A percentile compares a stretch with the other conserved stretches of the same genome.
These are phyloP conservation scores for Laburnicola sp. DNA, from an alignment of 2,329 filamentous ascomycete species.

Conservation along the genomic window DNA sequence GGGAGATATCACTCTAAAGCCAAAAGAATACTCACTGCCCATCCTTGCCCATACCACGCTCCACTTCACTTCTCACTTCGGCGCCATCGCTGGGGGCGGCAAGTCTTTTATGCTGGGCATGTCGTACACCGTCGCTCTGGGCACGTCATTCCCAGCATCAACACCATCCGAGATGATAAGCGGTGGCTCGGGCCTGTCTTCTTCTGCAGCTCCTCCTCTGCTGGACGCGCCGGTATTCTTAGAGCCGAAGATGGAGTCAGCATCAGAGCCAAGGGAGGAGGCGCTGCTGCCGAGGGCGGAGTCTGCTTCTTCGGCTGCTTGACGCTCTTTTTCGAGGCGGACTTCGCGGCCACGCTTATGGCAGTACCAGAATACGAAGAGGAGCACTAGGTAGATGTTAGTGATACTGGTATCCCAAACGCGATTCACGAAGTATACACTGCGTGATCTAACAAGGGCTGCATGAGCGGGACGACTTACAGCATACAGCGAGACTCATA, in stretches of 20 bases:
- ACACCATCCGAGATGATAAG: constrained; percentile 35
- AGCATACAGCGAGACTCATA: constrained; percentile 84
- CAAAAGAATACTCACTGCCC: background rate
- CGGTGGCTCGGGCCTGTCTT: constrained; percentile 25
- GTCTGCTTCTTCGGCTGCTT: constrained; percentile 39
- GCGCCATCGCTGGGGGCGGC: constrained; percentile 35
- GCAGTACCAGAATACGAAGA: constrained; percentile 98
- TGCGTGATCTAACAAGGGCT: background rate
- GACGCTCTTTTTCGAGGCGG: constrained; percentile 67
- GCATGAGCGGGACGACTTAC: constrained; percentile 57
- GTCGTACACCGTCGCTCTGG: constrained; percentile 32
- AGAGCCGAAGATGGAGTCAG: constrained; percentile 35
- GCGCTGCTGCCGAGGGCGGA: constrained; percentile 33
- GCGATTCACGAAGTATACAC: too few relatives aligned
- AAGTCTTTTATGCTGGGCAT: constrained; percentile 43
- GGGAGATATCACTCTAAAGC: constrained; percentile 17
- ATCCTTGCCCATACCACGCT: background rate
- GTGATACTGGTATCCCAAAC: background rate
- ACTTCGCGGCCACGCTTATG: constrained; percentile 91
- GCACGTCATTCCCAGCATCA: constrained; percentile 21
- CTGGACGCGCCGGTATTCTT: constrained; percentile 13
- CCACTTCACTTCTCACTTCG: constrained; percentile 2
- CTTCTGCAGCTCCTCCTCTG: constrained; percentile 9
- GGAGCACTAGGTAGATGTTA: constrained; percentile 61
- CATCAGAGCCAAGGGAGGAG: constrained; percentile 35